phyloP scores from a whole-genome alignment of 495 filamentous ascomycete species.

The Penicillium egyptiacum region DNA sequence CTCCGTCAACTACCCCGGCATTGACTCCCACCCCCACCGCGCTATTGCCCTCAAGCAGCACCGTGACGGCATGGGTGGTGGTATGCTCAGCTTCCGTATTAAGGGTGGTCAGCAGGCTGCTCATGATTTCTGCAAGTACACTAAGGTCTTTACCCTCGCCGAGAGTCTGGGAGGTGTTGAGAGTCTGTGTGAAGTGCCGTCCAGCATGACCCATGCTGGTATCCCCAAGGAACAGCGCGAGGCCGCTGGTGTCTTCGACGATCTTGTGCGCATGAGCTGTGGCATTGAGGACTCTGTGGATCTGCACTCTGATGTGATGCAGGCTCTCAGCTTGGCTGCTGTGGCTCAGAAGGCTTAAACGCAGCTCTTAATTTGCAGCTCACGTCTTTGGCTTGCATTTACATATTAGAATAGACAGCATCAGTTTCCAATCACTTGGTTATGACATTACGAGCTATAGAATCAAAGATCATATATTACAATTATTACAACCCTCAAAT shows the following conservation, averaged over 20 bases:
- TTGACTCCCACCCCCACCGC: constrained; percentile 82
- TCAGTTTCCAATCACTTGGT: constrained; percentile 1
- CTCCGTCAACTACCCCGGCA: constrained; percentile 91
- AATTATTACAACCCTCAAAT: not conserved
- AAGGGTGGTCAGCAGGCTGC: constrained; percentile 84
- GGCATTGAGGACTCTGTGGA: constrained; percentile 92
- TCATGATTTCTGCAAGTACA: constrained; percentile 86
- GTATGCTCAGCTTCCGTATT: constrained; percentile 96
- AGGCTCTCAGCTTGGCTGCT: constrained; percentile 74
- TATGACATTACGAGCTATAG: constrained; percentile 13
- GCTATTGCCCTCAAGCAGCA: constrained; percentile 86
- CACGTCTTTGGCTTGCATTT: constrained; percentile 1
- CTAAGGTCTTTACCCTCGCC: constrained; percentile 87
- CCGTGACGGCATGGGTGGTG: constrained; percentile 90
- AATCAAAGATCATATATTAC: not conserved
- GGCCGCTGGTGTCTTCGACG: constrained; percentile 91
- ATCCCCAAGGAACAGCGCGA: constrained; percentile 90
- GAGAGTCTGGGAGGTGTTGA: constrained; percentile 94
- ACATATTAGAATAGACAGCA: constrained; percentile 4
- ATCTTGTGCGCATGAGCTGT: constrained; percentile 91
- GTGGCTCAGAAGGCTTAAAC: constrained; percentile 24
- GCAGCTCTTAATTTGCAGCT: constrained; percentile 19
- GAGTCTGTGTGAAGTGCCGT: constrained; percentile 85
- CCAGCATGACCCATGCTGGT: constrained; percentile 93
- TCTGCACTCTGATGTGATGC: constrained; percentile 76